Conservation (phyloP, 139 green algal species). For the Trebouxia sp. region DNA sequence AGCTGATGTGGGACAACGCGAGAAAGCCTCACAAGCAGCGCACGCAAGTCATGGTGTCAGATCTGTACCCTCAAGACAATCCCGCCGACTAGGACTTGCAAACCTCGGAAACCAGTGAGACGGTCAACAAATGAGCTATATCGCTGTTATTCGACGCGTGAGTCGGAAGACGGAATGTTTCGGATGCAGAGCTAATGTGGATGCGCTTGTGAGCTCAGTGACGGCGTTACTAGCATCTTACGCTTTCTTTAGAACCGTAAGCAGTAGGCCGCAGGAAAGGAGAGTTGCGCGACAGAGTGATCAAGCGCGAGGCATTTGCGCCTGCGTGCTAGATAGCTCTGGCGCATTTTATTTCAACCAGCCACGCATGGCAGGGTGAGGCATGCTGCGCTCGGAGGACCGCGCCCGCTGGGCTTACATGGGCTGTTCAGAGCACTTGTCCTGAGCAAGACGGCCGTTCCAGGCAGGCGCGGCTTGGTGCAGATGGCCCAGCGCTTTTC, state of each 20-base stretch:
- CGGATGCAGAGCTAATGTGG: no score
- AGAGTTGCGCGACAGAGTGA: no score
- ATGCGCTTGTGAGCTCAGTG: background rate
- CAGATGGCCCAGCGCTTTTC: slow-evolving; percentile 31
- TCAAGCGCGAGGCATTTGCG: background rate
- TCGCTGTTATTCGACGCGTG: no score
- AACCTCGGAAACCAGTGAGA: no score
- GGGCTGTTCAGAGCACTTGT: slow-evolving; percentile 9
- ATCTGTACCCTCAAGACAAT: slow-evolving; percentile 2
- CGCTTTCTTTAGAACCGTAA: no score
- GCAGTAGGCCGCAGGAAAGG: no score
- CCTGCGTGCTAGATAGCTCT: background rate
- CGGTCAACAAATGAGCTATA: no score
- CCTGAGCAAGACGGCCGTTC: slow-evolving; percentile 16
- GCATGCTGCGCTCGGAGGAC: background rate
- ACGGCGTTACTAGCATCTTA: no score
- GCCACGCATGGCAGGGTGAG: slow-evolving; percentile 19
- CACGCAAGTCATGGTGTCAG: background rate
- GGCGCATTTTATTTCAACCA: background rate
- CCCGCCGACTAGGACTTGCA: background rate
- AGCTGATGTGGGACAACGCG: background rate
- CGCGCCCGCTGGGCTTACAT: slow-evolving; percentile 13
- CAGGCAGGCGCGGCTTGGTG: slow-evolving; percentile 26
- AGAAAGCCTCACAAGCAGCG: background rate
- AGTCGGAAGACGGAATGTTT: no score